Conservation (phyloP, 2,329 filamentous ascomycete genomes). For the Colletotrichum sp. region DNA sequence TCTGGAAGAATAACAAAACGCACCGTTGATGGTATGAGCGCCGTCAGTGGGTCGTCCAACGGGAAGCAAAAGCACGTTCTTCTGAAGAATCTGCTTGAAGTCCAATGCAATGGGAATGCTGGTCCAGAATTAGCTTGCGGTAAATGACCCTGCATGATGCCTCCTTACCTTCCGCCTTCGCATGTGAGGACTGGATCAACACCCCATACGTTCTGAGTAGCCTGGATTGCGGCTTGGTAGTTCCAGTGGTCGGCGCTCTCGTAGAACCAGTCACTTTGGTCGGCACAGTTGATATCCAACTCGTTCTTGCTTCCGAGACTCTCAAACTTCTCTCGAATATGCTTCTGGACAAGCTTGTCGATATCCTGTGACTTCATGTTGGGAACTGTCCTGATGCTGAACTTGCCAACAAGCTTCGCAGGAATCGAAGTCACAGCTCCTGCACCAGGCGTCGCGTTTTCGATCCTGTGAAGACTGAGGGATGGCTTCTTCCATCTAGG, state of each 20-base stretch:
- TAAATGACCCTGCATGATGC: not conserved
- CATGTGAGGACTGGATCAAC: conserved; percentile 93
- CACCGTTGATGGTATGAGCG: conserved; percentile 92
- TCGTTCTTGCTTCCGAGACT: conserved; percentile 93
- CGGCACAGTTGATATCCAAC: conserved; percentile 79
- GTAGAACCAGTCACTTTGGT: conserved; percentile 98
- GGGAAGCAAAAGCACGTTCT: conserved; percentile 93
- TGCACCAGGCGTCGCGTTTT: conserved; percentile 90
- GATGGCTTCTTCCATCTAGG: conserved; percentile 99
- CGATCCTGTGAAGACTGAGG: conserved; percentile 90
- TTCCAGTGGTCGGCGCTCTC: conserved; percentile 99
- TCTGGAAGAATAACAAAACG: not conserved
- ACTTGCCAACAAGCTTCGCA: conserved; percentile 96
- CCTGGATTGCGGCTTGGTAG: conserved; percentile 91
- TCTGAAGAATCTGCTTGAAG: conserved; percentile 95
- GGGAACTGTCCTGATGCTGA: conserved; percentile 95
- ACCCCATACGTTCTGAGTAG: conserved; percentile 91
- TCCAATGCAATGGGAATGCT: conserved; percentile 97
- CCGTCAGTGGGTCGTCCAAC: conserved; percentile 98
- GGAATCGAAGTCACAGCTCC: conserved; percentile 99
- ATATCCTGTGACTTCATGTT: conserved; percentile 95
- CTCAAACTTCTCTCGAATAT: conserved; percentile 82
- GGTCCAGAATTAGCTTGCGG: not conserved
- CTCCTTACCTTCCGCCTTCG: conserved; percentile 82
- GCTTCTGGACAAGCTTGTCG: conserved; percentile 82